These are phyloP conservation scores for Hibiscus mutabilis DNA, from an alignment of 345 rosid species.

Conservation along the genomic window DNA sequence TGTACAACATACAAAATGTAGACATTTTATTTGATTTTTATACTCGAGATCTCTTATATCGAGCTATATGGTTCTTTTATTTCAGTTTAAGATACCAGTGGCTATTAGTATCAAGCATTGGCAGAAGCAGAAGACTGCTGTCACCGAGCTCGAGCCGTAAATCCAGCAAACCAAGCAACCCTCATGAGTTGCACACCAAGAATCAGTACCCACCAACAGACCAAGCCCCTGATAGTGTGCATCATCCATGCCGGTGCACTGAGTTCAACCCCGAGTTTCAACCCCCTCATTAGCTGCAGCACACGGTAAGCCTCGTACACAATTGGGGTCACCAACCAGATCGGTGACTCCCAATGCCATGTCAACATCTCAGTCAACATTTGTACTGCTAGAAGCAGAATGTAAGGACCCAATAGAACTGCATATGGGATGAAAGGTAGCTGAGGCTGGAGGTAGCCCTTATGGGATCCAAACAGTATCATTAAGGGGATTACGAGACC, in stretches of 20 bases:
- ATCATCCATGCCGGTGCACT: constrained; percentile 70
- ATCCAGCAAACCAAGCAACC: constrained; percentile 96
- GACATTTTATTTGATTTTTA: background rate
- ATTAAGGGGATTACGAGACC: constrained; percentile 56
- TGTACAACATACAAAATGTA: background rate
- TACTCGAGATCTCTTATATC: background rate
- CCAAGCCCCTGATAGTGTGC: constrained; percentile 71
- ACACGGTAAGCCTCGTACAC: constrained; percentile 81
- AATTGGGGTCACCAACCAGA: constrained; percentile 87
- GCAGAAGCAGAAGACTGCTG: constrained; percentile 25
- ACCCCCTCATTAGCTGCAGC: constrained; percentile 78
- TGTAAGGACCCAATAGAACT: constrained; percentile 70
- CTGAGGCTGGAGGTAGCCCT: constrained; percentile 65
- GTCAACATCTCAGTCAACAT: constrained; percentile 72
- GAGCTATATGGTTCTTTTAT: constrained; percentile 6
- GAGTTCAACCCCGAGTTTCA: constrained; percentile 70
- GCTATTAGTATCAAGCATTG: constrained; percentile 15
- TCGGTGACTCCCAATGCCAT: constrained; percentile 92
- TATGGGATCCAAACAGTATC: constrained; percentile 51
- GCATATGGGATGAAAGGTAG: constrained; percentile 53
- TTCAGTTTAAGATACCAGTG: background rate
- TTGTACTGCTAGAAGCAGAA: constrained; percentile 80
- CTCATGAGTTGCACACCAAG: constrained; percentile 92
- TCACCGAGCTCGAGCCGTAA: constrained; percentile 31
- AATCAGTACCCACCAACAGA: constrained; percentile 90